These are phyloP conservation scores for Metschnikowia cerradonensis DNA, from an alignment of 805 yeast species.

Conservation along the genomic window DNA sequence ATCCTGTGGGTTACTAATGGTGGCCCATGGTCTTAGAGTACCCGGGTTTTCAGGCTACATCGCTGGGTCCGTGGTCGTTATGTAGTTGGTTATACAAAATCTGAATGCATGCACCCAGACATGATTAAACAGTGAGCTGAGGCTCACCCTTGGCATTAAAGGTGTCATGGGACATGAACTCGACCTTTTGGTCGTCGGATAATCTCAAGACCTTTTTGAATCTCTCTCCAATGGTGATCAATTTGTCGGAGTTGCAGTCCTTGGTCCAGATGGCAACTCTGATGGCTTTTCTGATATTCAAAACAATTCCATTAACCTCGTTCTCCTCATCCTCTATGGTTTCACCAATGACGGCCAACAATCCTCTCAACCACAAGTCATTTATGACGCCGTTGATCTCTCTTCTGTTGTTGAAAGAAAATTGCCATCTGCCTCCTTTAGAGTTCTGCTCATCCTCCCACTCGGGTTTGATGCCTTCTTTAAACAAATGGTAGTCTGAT, in stretches of 20 bases:
- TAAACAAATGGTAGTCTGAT: conserved; percentile 93
- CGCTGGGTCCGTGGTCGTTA: conserved; percentile 13
- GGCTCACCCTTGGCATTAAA: conserved; percentile 36
- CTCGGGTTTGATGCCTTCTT: conserved; percentile 92
- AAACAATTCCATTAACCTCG: conserved; percentile 92
- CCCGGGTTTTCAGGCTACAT: neutral
- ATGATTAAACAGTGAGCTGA: conserved; percentile 17
- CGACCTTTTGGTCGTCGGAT: conserved; percentile 69
- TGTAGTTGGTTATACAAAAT: conserved; percentile 15
- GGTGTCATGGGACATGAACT: conserved; percentile 69
- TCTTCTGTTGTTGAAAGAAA: conserved; percentile 63
- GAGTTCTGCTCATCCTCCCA: conserved; percentile 93
- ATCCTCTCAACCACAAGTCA: conserved; percentile 86
- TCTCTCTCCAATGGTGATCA: conserved; percentile 75
- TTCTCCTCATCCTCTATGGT: conserved; percentile 79
- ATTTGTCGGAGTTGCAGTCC: conserved; percentile 59
- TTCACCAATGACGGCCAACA: conserved; percentile 91
- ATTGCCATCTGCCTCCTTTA: conserved; percentile 90
- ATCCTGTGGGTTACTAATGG: conserved; percentile 31
- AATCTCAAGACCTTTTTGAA: conserved; percentile 83
- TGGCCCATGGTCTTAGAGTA: neutral
- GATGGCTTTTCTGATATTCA: conserved; percentile 73
- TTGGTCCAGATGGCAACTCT: conserved; percentile 94
- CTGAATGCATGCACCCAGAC: conserved; percentile 5
- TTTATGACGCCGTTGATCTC: conserved; percentile 62